phyloP scores from a whole-genome alignment of 208 protist genomes.

The Leishmania martiniquensis region DNA sequence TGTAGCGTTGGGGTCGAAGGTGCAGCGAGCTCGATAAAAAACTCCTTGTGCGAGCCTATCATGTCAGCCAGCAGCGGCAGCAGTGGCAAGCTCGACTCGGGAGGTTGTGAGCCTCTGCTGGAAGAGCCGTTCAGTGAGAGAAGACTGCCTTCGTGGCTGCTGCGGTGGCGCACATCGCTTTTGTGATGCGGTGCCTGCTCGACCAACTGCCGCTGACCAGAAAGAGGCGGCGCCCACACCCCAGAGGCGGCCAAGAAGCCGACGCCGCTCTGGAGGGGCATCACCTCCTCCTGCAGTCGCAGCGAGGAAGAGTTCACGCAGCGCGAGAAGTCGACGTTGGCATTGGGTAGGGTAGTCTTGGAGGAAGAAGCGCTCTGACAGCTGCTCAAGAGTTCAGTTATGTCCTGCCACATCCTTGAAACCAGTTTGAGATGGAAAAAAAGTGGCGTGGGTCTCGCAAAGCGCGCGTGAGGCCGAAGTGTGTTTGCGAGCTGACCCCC shows the following conservation, averaged over 20 bases:
- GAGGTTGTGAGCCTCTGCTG: background rate
- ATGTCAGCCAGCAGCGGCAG: constrained; percentile 10
- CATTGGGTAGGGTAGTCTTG: constrained; percentile 1
- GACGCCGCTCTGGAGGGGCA: constrained; percentile 18
- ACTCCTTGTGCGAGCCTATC: constrained; percentile 7
- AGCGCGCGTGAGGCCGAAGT: background rate
- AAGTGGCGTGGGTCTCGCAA: background rate
- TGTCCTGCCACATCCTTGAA: background rate
- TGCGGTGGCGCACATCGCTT: constrained; percentile 8
- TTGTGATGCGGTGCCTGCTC: background rate
- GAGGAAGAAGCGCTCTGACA: constrained; percentile 13
- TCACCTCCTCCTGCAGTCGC: constrained; percentile 19
- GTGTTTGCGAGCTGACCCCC: background rate
- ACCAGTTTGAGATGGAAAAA: background rate
- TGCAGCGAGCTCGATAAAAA: background rate
- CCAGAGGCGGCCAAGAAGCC: constrained; percentile 5
- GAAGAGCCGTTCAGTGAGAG: background rate
- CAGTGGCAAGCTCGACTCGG: constrained; percentile 1
- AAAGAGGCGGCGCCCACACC: constrained; percentile 11
- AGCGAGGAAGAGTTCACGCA: constrained; percentile 21
- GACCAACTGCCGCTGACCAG: background rate
- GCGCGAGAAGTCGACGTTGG: background rate
- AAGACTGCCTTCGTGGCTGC: background rate
- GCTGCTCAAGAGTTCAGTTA: constrained; percentile 14
- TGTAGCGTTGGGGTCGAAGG: background rate